phyloP scores from a whole-genome alignment of 352 stramenopile genomes.

The Phytophthora lateralis region DNA sequence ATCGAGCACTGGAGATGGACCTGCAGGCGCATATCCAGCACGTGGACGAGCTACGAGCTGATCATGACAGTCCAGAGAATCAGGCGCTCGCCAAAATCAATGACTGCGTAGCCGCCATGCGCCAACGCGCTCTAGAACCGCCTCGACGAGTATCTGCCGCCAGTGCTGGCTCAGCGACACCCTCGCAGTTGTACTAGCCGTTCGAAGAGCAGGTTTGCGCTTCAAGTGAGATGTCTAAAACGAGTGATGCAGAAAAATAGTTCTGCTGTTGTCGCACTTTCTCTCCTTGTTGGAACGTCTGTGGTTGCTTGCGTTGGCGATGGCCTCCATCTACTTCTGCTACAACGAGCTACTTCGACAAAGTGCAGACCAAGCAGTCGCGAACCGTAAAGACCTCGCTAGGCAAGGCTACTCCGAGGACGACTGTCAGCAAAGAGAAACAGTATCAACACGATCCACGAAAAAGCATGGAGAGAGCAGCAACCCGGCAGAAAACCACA shows the following conservation, averaged over 20 bases:
- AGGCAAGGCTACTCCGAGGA: neutral
- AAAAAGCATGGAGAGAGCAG: slow-evolving; percentile 1
- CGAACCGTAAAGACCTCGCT: slow-evolving; percentile 1
- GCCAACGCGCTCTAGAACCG: slow-evolving; percentile 34
- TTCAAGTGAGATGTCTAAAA: slow-evolving; percentile 16
- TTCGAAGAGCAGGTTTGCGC: neutral
- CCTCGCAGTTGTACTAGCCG: slow-evolving; percentile 21
- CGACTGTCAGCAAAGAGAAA: slow-evolving; percentile 8
- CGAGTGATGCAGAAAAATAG: slow-evolving; percentile 20
- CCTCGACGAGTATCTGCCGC: slow-evolving; percentile 18
- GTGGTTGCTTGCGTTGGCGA: slow-evolving; percentile 1
- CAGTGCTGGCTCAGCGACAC: slow-evolving; percentile 13
- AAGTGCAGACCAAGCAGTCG: slow-evolving; percentile 24
- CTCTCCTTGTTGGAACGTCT: neutral
- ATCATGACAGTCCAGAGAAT: slow-evolving; percentile 28
- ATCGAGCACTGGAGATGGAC: slow-evolving; percentile 46
- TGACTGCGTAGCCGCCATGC: slow-evolving; percentile 45
- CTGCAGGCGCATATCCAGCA: slow-evolving; percentile 37
- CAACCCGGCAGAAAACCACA: neutral
- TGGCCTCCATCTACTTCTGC: slow-evolving; percentile 40
- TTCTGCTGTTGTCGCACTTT: slow-evolving; percentile 14
- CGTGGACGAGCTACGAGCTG: slow-evolving; percentile 33
- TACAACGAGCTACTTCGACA: slow-evolving; percentile 37
- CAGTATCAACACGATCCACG: neutral
- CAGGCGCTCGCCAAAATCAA: slow-evolving; percentile 59